A percentile compares a stretch with the other conserved stretches of the same genome.
phyloP scores from a whole-genome alignment of 139 green algal species.

The Bryopsis sp. region DNA sequence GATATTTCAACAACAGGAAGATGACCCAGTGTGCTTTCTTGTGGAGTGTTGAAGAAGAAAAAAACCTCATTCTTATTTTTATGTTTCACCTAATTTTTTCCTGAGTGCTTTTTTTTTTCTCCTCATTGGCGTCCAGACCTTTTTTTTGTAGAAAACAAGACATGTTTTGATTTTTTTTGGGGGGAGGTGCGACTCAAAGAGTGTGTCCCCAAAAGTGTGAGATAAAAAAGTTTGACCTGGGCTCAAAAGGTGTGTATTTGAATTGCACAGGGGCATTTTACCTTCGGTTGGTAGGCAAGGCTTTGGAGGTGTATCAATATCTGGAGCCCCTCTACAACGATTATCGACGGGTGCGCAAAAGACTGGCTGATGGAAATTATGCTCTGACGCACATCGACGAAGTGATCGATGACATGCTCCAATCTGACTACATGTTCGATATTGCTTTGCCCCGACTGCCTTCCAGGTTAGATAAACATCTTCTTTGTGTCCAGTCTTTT shows the following conservation, averaged over 20 bases:
- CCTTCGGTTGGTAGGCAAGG: constrained; percentile 79
- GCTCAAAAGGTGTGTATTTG: background rate
- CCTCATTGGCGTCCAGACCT: too few species aligned
- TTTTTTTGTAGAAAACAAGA: too few species aligned
- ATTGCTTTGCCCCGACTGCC: constrained; percentile 83
- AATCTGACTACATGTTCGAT: constrained; percentile 87
- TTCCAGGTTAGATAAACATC: constrained; percentile 28
- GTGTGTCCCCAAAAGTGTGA: too few species aligned
- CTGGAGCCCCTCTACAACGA: constrained; percentile 97
- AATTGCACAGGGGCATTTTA: constrained; percentile 85
- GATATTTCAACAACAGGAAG: too few species aligned
- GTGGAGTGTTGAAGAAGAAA: too few species aligned
- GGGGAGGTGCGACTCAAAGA: too few species aligned
- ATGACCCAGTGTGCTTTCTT: too few species aligned
- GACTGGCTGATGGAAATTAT: constrained; percentile 49
- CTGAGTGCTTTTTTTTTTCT: too few species aligned
- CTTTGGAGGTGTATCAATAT: constrained; percentile 92
- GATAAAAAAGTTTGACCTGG: too few species aligned
- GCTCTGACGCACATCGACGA: constrained; percentile 75
- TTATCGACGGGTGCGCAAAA: constrained; percentile 61
- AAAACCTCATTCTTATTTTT: too few species aligned
- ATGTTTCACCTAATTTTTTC: too few species aligned
- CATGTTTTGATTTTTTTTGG: too few species aligned
- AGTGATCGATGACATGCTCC: constrained; percentile 82
- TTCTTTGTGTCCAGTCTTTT: background rate